Evolutionary conservation across 805 yeast species (phyloP).

Genomic region (Nakazawaea anatomiae): DNA sequence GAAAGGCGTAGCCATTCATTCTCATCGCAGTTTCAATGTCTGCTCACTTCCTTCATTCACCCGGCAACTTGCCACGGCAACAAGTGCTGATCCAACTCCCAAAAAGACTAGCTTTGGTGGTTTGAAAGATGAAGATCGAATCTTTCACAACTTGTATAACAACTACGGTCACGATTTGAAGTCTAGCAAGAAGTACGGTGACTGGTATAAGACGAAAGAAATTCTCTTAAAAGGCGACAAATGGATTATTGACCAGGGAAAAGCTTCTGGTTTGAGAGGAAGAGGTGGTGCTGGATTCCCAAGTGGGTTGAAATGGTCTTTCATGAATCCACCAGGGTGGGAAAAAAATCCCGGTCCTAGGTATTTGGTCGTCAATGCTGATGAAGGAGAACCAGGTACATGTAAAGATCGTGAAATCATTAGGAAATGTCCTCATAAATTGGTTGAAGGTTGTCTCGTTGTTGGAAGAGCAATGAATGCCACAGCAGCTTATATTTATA

Average conservation of each 20-base stretch:
- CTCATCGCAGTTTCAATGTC: no score
- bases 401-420: slow-evolving; percentile 90
- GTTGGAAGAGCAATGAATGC: slow-evolving; percentile 94
- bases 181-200: slow-evolving; percentile 75
- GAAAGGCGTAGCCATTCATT: no score
- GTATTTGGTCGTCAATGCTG: slow-evolving; percentile 85
- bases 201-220: slow-evolving; percentile 90
- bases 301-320: slow-evolving; percentile 85
- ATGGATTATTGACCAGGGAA: slow-evolving; percentile 87
- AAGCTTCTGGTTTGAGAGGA: slow-evolving; percentile 80
- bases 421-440: slow-evolving; percentile 87
- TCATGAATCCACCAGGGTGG: slow-evolving; percentile 96
- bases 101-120: slow-evolving; percentile 59
- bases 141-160: slow-evolving; percentile 78
- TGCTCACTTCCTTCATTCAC: background rate
- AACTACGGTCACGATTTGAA: slow-evolving; percentile 71
- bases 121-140: slow-evolving; percentile 75
- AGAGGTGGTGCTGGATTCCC: slow-evolving; percentile 96
- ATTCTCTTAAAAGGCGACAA: slow-evolving; percentile 75
- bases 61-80: slow-evolving; percentile 28
- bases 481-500: slow-evolving; percentile 86
- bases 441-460: slow-evolving; percentile 85
- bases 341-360: slow-evolving; percentile 87
- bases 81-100: slow-evolving; percentile 43
- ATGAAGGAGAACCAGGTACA: slow-evolving; percentile 94